Base-by-base conservation (phyloP, 1,284 basidiomycete species). In the Pyrrhoderma lamaoense region DNA sequence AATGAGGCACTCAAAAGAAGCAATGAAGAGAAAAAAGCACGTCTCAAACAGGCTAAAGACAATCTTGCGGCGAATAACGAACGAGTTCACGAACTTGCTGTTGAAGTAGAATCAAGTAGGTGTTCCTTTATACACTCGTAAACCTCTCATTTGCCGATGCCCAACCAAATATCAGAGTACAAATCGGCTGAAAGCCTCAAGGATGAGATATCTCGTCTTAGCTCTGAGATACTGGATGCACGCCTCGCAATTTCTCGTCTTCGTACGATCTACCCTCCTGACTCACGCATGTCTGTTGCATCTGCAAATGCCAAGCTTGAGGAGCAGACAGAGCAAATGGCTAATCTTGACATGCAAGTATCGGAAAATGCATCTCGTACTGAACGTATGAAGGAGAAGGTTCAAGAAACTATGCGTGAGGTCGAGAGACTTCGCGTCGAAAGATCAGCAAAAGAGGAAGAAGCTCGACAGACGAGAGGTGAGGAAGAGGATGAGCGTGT, bases 191-290 rank as follows among this genome's bases (percentile, higher is more conserved):
- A 75, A 42, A 63, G 69, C 2, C 63, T 78, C 4, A 75, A 80
- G 0, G 66, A 73, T 7, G 78, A 80, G 57, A 80, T 82, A 2
- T 67, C 77, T 16, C 60, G 70, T 0, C 74, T 89, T 2, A 75
- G 81, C 13, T 82, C 85, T 58, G 77, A 85, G 63, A 89, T 92
- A 56, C 75, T 88, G 48, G 88, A 92, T 60, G 80, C 89, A 42
- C 82, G 86, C 37, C 76, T 91, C 2, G 78, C 84, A 3, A 71
- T 92, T 36, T 83, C 82, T 8, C 79, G 90, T 1, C 77, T 92
- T 7, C 80, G 87, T 25, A 82, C 89, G 53, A 77, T 80, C 1
- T 79, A 92, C 58, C 89, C 89, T 0, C 75, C 65, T 0, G 64
- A 80, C 19, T 80, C 89, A 49, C 79, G 89, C 4, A 67, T 92